These are phyloP conservation scores for Penicillium nucicola DNA, from an alignment of 495 filamentous ascomycete species.

Conservation along the genomic window DNA sequence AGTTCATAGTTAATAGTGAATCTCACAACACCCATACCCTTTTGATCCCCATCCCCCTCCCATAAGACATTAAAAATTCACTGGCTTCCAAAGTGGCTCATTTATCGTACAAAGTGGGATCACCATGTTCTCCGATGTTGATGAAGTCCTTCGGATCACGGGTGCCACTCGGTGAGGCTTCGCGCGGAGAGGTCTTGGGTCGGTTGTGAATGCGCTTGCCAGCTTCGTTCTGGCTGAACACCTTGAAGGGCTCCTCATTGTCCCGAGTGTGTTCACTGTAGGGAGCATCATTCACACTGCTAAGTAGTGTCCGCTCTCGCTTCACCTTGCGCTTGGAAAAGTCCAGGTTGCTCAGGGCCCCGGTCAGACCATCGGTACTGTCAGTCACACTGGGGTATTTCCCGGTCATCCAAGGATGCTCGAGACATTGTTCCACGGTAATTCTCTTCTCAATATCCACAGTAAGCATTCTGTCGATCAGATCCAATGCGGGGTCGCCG, in stretches of 20 bases:
- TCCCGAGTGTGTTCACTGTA: constrained; percentile 60
- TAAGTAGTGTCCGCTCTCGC: constrained; percentile 82
- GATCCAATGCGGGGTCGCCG: constrained; percentile 81
- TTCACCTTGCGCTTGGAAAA: constrained; percentile 76
- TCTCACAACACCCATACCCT: not conserved
- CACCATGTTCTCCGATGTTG: constrained; percentile 77
- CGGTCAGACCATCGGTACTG: constrained; percentile 90
- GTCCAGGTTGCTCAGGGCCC: constrained; percentile 74
- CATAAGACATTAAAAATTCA: constrained; percentile 2
- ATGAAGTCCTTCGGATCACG: constrained; percentile 73
- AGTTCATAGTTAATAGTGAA: too few relatives aligned
- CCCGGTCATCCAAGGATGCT: constrained; percentile 84
- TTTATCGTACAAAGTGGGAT: constrained; percentile 70
- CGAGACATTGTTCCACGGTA: constrained; percentile 84
- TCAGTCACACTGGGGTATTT: constrained; percentile 54
- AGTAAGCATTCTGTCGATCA: constrained; percentile 93
- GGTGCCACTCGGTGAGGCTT: constrained; percentile 60
- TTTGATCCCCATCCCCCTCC: not conserved
- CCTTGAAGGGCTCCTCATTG: constrained; percentile 61
- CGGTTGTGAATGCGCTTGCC: constrained; percentile 41
- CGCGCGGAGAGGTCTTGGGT: constrained; percentile 32
- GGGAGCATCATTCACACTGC: constrained; percentile 74
- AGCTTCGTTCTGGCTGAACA: constrained; percentile 72
- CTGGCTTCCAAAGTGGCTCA: constrained; percentile 34
- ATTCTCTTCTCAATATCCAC: constrained; percentile 80